Evolutionary conservation across 495 filamentous ascomycete genomes (phyloP), one percentile per base, ranked within the genome.

Genomic region (Xylaria telfairii): DNA sequence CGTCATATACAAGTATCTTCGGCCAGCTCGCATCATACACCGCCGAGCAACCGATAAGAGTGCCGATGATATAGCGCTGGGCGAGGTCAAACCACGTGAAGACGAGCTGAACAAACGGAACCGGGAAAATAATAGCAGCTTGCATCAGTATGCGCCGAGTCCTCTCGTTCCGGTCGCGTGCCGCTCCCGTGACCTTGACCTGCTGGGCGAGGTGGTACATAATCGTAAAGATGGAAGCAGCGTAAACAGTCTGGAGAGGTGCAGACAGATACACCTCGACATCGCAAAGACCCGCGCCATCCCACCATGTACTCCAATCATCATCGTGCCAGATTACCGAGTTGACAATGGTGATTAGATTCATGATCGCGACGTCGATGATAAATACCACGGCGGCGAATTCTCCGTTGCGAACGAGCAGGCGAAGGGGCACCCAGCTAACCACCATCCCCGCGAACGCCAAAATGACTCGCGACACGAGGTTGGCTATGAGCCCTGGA

Each of bases 231-330:
- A 93, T 84, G 21, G 89, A 82, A 30, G 86, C 91, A n/a, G 92
- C 84, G 65, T 87, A 87, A 53, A 85, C 80, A 7, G 88, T 90
- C 61, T 90, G 85, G 68, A 90, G 80, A 24, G 81, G 75, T 44
- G 67, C 82, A 57, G 64, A 66, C 46, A 94, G 60, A 75, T 94
- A 93, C 62, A 88, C 85, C 77, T 97, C 87, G 32, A 98, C 77
- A 79, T 99, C 96, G 76, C 96, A 99, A 70, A 94, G 88, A 1
- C 89, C 91, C 4, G 81, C 75, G 26, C 96, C 96, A 66, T 87
- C 82, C 85, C 87, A 98, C 90, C 92, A 95, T 6, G 73, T 78
- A 0, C 76, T 74, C 47, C 90, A 82, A 72, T 95, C 83, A 77
- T 96, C 90, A 19, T 85, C 88, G 30, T 87, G 88, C 96, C 96